These are phyloP conservation scores for Phaffia tasmanica DNA, from an alignment of 768 basidiomycete genomes.

Conservation along the genomic window DNA sequence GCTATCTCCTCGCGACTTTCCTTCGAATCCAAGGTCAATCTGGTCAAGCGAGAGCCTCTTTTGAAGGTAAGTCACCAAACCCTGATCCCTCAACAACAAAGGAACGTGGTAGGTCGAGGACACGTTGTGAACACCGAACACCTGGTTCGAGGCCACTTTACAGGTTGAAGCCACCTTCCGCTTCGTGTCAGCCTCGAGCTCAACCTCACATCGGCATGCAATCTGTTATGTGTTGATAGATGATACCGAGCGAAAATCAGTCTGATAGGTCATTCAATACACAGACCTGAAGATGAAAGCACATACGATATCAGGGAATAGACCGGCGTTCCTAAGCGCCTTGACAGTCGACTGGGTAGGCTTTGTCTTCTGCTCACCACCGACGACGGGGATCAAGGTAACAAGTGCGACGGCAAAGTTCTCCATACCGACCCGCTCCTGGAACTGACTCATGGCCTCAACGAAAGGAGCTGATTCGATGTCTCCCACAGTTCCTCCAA, in stretches of 20 bases:
- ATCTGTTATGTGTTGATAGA: slow-evolving; percentile 47
- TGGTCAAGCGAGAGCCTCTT: slow-evolving; percentile 65
- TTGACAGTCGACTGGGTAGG: slow-evolving; percentile 96
- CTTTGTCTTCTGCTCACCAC: slow-evolving; percentile 98
- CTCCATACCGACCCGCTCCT: slow-evolving; percentile 90
- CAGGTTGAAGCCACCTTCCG: slow-evolving; percentile 99
- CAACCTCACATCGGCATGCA: slow-evolving; percentile 76
- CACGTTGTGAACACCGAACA: slow-evolving; percentile 91
- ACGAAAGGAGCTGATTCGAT: slow-evolving; percentile 98
- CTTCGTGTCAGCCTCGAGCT: slow-evolving; percentile 74
- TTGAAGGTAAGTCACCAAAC: slow-evolving; percentile 72
- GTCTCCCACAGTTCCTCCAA: slow-evolving; percentile 96
- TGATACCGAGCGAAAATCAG: not conserved
- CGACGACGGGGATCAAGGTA: slow-evolving; percentile 95
- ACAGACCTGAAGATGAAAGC: not conserved
- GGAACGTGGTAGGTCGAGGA: slow-evolving; percentile 96
- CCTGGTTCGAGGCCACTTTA: slow-evolving; percentile 72
- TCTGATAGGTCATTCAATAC: not conserved
- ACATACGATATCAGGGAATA: slow-evolving; percentile 81
- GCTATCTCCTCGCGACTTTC: slow-evolving; percentile 52
- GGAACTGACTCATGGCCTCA: slow-evolving; percentile 99
- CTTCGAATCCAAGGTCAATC: slow-evolving; percentile 47
- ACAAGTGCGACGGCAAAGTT: slow-evolving; percentile 97
- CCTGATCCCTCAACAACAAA: slow-evolving; percentile 78
- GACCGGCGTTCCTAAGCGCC: slow-evolving; percentile 78